A percentile compares a stretch with the other conserved stretches of the same genome.
Evolutionary conservation across 2,329 filamentous ascomycete species (phyloP).

Genomic region (Keithomyces neogunnii): DNA sequence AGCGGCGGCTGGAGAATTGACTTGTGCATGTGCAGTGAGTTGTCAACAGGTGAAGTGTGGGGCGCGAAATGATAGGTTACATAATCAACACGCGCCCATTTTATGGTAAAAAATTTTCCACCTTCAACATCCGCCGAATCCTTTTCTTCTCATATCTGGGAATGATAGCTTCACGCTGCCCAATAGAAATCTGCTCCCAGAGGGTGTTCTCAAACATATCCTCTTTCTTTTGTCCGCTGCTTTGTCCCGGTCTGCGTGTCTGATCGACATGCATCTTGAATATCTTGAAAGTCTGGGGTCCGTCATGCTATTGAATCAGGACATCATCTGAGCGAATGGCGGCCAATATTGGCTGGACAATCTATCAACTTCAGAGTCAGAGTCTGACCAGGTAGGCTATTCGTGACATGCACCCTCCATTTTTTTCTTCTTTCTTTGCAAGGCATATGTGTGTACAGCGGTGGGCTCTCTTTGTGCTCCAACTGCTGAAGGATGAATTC

Average conservation of each 20-base stretch:
- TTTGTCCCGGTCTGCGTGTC: background rate
- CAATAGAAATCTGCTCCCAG: too few species aligned
- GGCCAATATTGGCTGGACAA: background rate
- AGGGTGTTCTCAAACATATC: background rate
- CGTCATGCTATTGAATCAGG: background rate
- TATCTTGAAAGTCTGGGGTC: background rate
- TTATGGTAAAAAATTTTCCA: background rate
- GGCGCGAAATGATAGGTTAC: background rate
- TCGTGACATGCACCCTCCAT: background rate
- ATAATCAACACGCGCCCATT: background rate
- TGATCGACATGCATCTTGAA: background rate
- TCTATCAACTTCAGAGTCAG: background rate
- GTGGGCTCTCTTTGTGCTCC: constrained; percentile 41
- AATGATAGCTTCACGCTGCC: too few species aligned
- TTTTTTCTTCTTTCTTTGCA: constrained; percentile 5
- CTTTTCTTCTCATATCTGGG: too few species aligned
- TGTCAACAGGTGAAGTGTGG: background rate
- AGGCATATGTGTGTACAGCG: constrained; percentile 56
- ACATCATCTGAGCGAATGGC: background rate
- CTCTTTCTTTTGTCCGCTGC: background rate
- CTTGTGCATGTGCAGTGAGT: too few species aligned
- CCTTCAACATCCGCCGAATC: background rate
- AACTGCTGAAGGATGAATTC: constrained; percentile 47
- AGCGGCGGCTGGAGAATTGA: background rate
- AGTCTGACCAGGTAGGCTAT: background rate